A percentile compares a stretch with the other conserved stretches of the same genome.
Conservation (phyloP, 83 land plant species). For the Isoetes engelmannii region DNA sequence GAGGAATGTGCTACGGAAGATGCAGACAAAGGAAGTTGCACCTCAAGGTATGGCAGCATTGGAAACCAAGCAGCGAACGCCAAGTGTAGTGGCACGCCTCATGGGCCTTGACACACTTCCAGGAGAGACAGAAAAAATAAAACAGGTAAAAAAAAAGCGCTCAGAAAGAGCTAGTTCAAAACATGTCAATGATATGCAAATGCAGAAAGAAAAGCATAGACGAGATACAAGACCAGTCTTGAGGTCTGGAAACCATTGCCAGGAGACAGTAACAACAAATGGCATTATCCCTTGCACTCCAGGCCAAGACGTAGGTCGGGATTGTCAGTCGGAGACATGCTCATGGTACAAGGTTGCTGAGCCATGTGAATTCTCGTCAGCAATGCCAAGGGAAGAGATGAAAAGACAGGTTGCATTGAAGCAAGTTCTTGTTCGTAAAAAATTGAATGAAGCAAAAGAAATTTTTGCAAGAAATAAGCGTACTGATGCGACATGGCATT, state of each 20-base stretch:
- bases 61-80: not conserved
- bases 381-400: not conserved
- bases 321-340: too few relatives aligned
- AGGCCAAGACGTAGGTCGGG: not conserved
- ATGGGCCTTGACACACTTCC: conserved; percentile 15
- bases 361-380: not conserved
- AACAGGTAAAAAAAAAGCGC: not conserved
- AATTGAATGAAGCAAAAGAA: conserved; percentile 7
- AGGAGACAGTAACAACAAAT: not conserved
- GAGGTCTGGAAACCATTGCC: not conserved
- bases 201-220: not conserved
- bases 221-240: not conserved
- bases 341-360: not conserved
- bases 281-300: not conserved
- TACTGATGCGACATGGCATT: not conserved
- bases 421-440: conserved; percentile 6
- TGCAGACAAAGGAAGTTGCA: too few relatives aligned
- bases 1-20: too few relatives aligned
- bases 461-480: not conserved
- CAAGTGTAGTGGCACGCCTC: conserved; percentile 12
- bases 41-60: too few relatives aligned
- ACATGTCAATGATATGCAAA: not conserved
- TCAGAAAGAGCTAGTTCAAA: not conserved
- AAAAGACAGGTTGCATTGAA: conserved; percentile 10
- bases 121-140: not conserved